These are phyloP conservation scores for Globisporangium yorkense DNA, from an alignment of 352 stramenopile species.

Conservation along the genomic window DNA sequence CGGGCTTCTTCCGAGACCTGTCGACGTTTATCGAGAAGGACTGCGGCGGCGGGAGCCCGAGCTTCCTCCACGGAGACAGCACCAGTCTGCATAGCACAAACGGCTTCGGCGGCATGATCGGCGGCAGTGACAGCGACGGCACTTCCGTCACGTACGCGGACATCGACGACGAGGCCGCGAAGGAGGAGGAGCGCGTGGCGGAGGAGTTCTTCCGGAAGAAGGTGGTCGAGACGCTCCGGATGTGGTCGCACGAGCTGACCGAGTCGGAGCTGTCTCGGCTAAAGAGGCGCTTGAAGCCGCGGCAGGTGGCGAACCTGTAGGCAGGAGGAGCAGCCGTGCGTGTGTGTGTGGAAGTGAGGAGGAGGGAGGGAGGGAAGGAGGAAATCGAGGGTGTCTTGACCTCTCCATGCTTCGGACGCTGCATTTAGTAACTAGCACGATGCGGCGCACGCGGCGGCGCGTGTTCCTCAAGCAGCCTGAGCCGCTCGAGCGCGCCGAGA, in stretches of 20 bases:
- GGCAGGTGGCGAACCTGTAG: slow-evolving; percentile 49
- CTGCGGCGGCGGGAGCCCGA: slow-evolving; percentile 16
- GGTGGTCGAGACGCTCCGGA: slow-evolving; percentile 62
- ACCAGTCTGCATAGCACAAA: not conserved
- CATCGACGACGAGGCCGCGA: slow-evolving; percentile 27
- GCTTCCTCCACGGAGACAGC: not conserved
- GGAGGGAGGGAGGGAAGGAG: not conserved
- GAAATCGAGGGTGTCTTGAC: not conserved
- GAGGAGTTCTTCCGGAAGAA: slow-evolving; percentile 72
- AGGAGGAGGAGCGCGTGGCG: slow-evolving; percentile 27
- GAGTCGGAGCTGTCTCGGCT: slow-evolving; percentile 58
- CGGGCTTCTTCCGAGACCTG: slow-evolving; percentile 70
- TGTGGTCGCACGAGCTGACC: slow-evolving; percentile 71
- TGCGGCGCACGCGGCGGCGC: slow-evolving; percentile 8
- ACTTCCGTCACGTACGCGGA: slow-evolving; percentile 26
- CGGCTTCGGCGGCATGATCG: slow-evolving; percentile 12
- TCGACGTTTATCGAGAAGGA: slow-evolving; percentile 66
- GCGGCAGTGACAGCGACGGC: not conserved
- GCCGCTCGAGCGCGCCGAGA: slow-evolving; percentile 18
- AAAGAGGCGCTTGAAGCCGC: slow-evolving; percentile 65
- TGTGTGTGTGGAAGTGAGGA: not conserved
- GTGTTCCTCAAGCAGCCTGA: slow-evolving; percentile 4
- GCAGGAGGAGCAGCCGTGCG: not conserved
- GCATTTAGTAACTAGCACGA: not conserved
- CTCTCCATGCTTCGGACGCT: not conserved